A percentile compares a stretch with the other conserved stretches of the same genome.
Evolutionary conservation across 192 early-diverging fungal species (phyloP).

Genomic region (Phlyctochytrium arcticum): DNA sequence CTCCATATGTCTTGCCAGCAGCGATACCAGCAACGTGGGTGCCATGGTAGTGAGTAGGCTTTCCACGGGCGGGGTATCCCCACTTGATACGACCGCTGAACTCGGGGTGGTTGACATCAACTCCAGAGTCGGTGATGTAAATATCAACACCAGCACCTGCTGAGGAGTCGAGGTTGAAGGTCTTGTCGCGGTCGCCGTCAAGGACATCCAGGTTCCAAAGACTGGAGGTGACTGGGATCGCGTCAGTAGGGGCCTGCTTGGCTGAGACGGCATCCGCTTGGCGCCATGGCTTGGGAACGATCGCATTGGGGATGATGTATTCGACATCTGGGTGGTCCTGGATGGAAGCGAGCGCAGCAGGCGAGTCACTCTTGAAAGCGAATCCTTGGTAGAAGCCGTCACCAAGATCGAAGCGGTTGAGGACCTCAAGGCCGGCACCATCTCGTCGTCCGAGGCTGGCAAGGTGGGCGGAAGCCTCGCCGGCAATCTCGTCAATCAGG

Average conservation of each 20-base stretch:
- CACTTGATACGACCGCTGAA: conserved; percentile 76
- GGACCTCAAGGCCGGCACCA: too few species aligned
- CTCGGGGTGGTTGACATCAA: conserved; percentile 72
- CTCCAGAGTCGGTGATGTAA: conserved; percentile 73
- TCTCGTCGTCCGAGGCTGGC: too few species aligned
- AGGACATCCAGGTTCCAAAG: conserved; percentile 51
- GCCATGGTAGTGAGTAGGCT: conserved; percentile 41
- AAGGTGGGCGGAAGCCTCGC: too few species aligned
- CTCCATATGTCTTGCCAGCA: conserved; percentile 52
- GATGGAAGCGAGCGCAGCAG: conserved; percentile 1
- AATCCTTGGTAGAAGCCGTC: conserved; percentile 6
- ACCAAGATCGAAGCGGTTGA: conserved; percentile 12
- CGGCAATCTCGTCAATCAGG: too few species aligned
- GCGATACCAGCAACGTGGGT: conserved; percentile 41
- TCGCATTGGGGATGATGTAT: too few species aligned
- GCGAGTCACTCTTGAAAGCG: conserved; percentile 3
- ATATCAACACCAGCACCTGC: conserved; percentile 46
- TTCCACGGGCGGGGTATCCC: conserved; percentile 38
- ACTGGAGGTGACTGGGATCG: conserved; percentile 2
- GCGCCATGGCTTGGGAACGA: too few species aligned
- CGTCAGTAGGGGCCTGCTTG: background rate
- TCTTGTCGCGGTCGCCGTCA: too few species aligned
- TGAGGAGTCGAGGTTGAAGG: too few species aligned
- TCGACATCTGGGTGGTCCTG: conserved; percentile 28
- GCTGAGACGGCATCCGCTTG: conserved; percentile 38